These are phyloP conservation scores for Cydonia oblonga DNA, from an alignment of 331 rosid genomes.

Conservation along the genomic window DNA sequence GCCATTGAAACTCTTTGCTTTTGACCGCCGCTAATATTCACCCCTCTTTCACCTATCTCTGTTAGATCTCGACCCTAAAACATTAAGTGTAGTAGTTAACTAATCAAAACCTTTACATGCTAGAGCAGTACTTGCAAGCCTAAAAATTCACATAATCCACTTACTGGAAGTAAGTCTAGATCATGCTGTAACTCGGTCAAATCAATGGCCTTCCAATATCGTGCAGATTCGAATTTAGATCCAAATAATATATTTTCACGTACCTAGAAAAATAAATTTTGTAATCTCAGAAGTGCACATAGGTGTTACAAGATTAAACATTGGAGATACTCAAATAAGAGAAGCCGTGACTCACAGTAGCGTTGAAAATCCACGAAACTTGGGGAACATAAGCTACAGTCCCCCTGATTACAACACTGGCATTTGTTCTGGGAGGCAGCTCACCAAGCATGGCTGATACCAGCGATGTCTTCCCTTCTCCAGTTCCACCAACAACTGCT, in stretches of 20 bases:
- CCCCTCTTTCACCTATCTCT: constrained; percentile 93
- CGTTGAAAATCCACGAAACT: constrained; percentile 95
- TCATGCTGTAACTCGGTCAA: constrained; percentile 58
- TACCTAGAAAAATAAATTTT: constrained; percentile 35
- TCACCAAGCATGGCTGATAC: constrained; percentile 88
- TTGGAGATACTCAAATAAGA: background rate
- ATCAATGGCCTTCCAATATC: constrained; percentile 58
- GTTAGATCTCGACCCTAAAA: constrained; percentile 69
- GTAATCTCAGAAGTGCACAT: constrained; percentile 9
- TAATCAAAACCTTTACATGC: background rate
- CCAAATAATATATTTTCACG: constrained; percentile 82
- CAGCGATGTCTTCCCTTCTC: constrained; percentile 91
- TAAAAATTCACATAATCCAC: constrained; percentile 10
- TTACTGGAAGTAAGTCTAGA: constrained; percentile 68
- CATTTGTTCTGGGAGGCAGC: constrained; percentile 42
- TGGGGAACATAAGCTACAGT: constrained; percentile 93
- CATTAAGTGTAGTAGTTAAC: constrained; percentile 9
- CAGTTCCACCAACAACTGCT: constrained; percentile 86
- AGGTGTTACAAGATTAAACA: background rate
- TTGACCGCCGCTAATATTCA: constrained; percentile 93
- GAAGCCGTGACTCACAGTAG: constrained; percentile 54
- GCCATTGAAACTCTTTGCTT: constrained; percentile 95
- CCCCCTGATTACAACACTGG: constrained; percentile 56
- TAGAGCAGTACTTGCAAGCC: constrained; percentile 7
- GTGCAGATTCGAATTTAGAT: constrained; percentile 48